Conservation (phyloP, 495 filamentous ascomycete species). For the Jackrogersella minutella region DNA sequence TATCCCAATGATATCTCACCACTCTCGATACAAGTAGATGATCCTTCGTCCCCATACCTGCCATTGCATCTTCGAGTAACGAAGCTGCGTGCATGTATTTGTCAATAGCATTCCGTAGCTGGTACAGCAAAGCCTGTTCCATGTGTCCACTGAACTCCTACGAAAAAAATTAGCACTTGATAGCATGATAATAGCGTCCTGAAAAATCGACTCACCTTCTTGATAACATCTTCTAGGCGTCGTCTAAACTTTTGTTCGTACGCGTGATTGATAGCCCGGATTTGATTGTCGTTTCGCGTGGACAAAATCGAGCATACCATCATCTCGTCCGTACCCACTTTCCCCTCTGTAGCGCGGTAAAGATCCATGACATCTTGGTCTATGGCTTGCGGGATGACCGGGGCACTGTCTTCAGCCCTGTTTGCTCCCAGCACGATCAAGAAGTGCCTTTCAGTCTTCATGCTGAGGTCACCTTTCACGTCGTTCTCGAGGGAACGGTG, state of each 20-base stretch:
- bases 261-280: conserved; percentile 77
- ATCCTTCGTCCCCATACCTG: conserved; percentile 87
- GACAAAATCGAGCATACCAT: conserved; percentile 80
- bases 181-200: neutral
- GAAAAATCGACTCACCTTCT: conserved; percentile 54
- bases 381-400: conserved; percentile 71
- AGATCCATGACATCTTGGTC: conserved; percentile 76
- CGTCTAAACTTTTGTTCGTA: conserved; percentile 73
- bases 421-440: conserved; percentile 74
- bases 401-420: conserved; percentile 77
- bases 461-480: conserved; percentile 78
- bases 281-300: conserved; percentile 74
- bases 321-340: conserved; percentile 75
- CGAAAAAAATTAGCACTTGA: conserved; percentile 1
- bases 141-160: conserved; percentile 91
- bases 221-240: conserved; percentile 73
- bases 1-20: conserved; percentile 82
- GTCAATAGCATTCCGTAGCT: conserved; percentile 78
- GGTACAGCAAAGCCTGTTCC: conserved; percentile 81
- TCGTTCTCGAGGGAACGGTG: conserved; percentile 66
- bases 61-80: conserved; percentile 84
- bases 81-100: conserved; percentile 82
- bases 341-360: conserved; percentile 74
- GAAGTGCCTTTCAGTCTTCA: conserved; percentile 86
- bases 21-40: conserved; percentile 75